Evolutionary conservation across 1,284 basidiomycete species (phyloP).

Genomic region (Rhodotorula sp.): DNA sequence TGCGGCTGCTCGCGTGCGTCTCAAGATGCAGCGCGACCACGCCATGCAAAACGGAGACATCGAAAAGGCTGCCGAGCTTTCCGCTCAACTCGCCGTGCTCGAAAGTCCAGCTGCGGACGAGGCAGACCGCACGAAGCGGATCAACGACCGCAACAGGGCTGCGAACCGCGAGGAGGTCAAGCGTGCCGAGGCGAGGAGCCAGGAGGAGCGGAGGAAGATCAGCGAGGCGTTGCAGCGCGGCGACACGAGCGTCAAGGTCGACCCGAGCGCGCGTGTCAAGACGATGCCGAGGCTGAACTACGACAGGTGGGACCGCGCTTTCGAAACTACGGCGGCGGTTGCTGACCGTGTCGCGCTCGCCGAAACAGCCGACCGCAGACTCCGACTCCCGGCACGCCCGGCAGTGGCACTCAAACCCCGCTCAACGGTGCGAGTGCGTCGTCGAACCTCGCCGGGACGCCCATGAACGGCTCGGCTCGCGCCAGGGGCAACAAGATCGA

Average conservation of each 20-base stretch:
- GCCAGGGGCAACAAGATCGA: slow-evolving; percentile 31
- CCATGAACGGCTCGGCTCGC: background rate
- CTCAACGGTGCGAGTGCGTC: background rate
- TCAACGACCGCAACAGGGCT: slow-evolving; percentile 83
- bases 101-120: slow-evolving; percentile 12
- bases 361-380: slow-evolving; percentile 18
- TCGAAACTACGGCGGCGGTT: background rate
- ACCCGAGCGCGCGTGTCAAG: slow-evolving; percentile 64
- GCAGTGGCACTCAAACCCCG: slow-evolving; percentile 10
- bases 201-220: slow-evolving; percentile 64
- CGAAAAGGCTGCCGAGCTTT: slow-evolving; percentile 8
- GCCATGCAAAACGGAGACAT: slow-evolving; percentile 16
- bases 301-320: slow-evolving; percentile 24
- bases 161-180: slow-evolving; percentile 75
- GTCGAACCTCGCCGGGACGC: background rate
- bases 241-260: slow-evolving; percentile 54
- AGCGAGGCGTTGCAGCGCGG: slow-evolving; percentile 54
- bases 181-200: slow-evolving; percentile 65
- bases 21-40: slow-evolving; percentile 31
- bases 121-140: slow-evolving; percentile 59
- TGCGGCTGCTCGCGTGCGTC: slow-evolving; percentile 21
- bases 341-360: background rate
- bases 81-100: slow-evolving; percentile 19
- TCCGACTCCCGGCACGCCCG: slow-evolving; percentile 7
- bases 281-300: slow-evolving; percentile 55